phyloP scores from a whole-genome alignment of 2,329 filamentous ascomycete genomes.

The Arachnopeziza araneosa region DNA sequence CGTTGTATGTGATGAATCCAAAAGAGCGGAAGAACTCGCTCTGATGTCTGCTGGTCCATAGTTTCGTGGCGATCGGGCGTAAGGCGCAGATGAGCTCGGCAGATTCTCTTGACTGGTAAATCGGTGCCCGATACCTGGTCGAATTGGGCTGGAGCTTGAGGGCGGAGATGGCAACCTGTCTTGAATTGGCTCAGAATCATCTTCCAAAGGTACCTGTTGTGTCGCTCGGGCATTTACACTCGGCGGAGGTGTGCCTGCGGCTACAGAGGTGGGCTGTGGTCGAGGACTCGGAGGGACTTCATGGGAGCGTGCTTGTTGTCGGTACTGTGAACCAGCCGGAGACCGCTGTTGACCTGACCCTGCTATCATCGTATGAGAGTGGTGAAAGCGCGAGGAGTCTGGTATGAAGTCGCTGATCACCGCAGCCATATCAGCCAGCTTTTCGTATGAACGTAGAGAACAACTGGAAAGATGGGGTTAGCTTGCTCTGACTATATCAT shows the following conservation, averaged over 20 bases:
- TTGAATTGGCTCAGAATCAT: constrained; percentile 11
- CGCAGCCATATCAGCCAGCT: constrained; percentile 49
- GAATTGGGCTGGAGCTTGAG: constrained; percentile 24
- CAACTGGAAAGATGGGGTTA: constrained; percentile 22
- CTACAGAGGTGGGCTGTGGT: constrained; percentile 16
- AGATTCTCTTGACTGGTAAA: constrained; percentile 28
- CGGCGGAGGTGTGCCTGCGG: constrained; percentile 21
- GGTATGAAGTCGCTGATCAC: constrained; percentile 68
- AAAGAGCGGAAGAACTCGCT: constrained; percentile 9
- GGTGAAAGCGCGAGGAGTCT: constrained; percentile 60
- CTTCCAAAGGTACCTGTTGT: constrained; percentile 8
- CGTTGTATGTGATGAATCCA: constrained; percentile 3
- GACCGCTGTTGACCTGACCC: constrained; percentile 41
- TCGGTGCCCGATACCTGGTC: constrained; percentile 13
- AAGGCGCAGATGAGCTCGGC: constrained; percentile 11
- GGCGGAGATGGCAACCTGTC: constrained; percentile 25
- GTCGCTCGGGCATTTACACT: constrained; percentile 16
- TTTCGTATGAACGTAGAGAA: constrained; percentile 14
- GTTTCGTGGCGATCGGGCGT: constrained; percentile 6
- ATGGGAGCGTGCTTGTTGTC: constrained; percentile 23
- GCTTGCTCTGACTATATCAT: constrained; percentile 7
- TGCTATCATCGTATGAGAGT: constrained; percentile 56
- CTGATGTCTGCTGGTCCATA: constrained; percentile 2
- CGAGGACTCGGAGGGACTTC: constrained; percentile 26
- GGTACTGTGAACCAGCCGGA: constrained; percentile 36